These are phyloP conservation scores for Hyaloscypha finlandica DNA, from an alignment of 495 filamentous ascomycete species.

Conservation along the genomic window DNA sequence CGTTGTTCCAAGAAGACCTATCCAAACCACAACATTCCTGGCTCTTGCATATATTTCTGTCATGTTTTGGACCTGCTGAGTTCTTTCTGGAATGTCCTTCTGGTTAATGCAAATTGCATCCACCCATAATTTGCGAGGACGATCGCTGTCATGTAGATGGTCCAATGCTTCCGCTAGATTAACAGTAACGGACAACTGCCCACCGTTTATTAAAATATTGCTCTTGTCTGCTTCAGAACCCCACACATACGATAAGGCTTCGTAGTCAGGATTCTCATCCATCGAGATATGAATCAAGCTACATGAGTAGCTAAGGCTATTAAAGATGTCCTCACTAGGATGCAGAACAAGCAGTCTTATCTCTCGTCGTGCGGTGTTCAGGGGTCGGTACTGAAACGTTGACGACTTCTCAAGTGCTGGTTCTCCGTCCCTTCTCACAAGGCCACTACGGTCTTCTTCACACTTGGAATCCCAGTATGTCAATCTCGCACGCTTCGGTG, in stretches of 20 bases:
- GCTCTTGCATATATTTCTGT: constrained; percentile 27
- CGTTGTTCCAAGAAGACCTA: background rate
- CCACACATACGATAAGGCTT: constrained; percentile 44
- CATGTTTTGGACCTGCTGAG: constrained; percentile 32
- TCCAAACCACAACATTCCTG: constrained; percentile 2
- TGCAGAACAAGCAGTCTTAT: constrained; percentile 10
- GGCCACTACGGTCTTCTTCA: background rate
- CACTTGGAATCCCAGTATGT: background rate
- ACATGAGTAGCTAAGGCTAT: background rate
- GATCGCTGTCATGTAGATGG: background rate
- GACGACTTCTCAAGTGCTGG: background rate
- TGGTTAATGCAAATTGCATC: no score
- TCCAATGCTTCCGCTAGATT: constrained; percentile 12
- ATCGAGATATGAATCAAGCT: background rate
- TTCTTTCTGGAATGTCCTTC: constrained; percentile 29
- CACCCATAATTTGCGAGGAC: constrained; percentile 28
- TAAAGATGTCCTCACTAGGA: background rate
- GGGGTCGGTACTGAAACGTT: background rate
- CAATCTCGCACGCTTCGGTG: background rate
- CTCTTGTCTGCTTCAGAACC: constrained; percentile 27
- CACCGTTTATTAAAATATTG: constrained; percentile 31
- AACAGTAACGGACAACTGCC: constrained; percentile 14
- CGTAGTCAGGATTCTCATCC: constrained; percentile 26
- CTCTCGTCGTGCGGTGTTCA: background rate
- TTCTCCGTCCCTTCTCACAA: background rate